Conservation (phyloP, 768 basidiomycete species). For the Sporobolomyces phaffii region DNA sequence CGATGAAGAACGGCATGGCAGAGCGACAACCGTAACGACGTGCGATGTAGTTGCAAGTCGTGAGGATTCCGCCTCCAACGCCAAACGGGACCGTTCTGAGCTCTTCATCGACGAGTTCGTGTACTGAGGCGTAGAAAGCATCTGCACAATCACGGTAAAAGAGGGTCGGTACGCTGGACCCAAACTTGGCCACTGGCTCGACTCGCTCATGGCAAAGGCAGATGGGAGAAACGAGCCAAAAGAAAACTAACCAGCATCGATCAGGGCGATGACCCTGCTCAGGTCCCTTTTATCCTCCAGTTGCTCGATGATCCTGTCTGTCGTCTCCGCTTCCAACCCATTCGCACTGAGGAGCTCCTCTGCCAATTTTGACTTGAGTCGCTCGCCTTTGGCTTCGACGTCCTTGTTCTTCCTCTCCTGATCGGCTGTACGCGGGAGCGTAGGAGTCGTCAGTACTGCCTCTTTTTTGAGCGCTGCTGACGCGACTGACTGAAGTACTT, state of each 20-base stretch:
- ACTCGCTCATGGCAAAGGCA: too few species aligned
- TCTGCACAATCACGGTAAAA: too few species aligned
- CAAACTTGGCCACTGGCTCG: too few species aligned
- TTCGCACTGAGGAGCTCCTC: neutral
- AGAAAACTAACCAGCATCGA: conserved; percentile 91
- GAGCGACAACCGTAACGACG: conserved; percentile 54
- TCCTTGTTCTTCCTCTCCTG: conserved; percentile 86
- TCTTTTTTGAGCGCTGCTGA: too few species aligned
- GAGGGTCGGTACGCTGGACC: too few species aligned
- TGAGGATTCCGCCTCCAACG: conserved; percentile 77
- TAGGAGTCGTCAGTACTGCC: conserved; percentile 4
- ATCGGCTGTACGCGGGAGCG: conserved; percentile 53
- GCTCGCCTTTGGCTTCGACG: conserved; percentile 51
- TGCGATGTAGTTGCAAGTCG: conserved; percentile 53
- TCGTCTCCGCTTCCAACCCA: conserved; percentile 17
- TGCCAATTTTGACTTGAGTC: neutral
- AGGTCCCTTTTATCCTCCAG: conserved; percentile 73
- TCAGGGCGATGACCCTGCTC: conserved; percentile 77
- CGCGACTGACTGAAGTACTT: conserved; percentile 68
- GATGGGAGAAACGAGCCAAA: conserved; percentile 51
- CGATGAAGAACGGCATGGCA: conserved; percentile 95
- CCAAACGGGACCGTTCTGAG: conserved; percentile 50
- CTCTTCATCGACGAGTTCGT: conserved; percentile 43
- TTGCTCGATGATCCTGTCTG: conserved; percentile 49
- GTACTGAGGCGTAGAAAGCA: conserved; percentile 52